Evolutionary conservation across 2,329 filamentous ascomycete species (phyloP).

Genomic region (Talaromyces sp.): DNA sequence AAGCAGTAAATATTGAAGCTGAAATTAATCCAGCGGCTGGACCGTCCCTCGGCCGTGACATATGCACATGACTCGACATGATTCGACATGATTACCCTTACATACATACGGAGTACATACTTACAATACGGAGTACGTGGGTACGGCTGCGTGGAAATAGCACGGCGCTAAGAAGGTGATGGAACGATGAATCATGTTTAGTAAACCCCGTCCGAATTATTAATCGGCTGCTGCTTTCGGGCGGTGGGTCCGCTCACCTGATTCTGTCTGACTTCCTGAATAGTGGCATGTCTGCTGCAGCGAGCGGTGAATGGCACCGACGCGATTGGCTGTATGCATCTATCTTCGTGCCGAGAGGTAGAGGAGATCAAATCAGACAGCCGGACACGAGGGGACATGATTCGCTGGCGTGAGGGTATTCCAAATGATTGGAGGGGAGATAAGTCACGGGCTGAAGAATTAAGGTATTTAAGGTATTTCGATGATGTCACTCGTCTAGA

Average conservation of each 20-base stretch:
- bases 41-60: background rate
- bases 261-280: background rate
- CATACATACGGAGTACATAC: background rate
- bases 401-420: background rate
- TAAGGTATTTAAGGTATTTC: slow-evolving; percentile 1
- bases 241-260: background rate
- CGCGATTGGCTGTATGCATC: background rate
- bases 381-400: background rate
- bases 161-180: background rate
- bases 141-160: background rate
- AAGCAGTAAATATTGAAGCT: background rate
- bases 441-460: background rate
- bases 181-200: background rate
- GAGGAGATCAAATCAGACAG: background rate
- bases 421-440: background rate
- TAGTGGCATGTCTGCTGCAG: background rate
- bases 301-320: background rate
- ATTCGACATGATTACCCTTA: background rate
- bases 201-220: background rate
- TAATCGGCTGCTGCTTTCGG: background rate
- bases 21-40: background rate
- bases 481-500: slow-evolving; percentile 4
- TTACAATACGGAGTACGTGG: background rate
- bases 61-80: slow-evolving; percentile 1
- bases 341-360: background rate